Evolutionary conservation across 208 protist species (phyloP).

Genomic region (Trypanosoma lewisi): DNA sequence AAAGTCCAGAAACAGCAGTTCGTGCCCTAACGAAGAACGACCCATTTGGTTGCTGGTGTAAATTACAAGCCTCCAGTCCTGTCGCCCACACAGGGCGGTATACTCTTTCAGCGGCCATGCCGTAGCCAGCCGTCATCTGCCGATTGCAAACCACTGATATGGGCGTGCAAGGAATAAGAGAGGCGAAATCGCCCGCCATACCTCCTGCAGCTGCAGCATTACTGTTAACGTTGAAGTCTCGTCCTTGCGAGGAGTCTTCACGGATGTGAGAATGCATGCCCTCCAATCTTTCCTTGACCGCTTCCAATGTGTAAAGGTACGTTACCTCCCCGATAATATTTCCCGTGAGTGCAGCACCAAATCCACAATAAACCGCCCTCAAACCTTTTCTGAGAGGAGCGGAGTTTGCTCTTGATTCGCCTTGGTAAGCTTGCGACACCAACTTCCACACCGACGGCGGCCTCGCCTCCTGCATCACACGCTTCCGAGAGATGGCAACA

Average conservation of each 20-base stretch:
- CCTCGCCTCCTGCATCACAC: conserved; percentile 57
- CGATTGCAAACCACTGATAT: conserved; percentile 69
- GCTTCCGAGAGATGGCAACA: conserved; percentile 75
- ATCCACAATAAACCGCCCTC: conserved; percentile 67
- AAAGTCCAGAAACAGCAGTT: conserved; percentile 51
- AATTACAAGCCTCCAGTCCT: conserved; percentile 39
- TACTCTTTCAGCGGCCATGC: conserved; percentile 50
- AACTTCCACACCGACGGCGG: conserved; percentile 48
- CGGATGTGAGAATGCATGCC: not conserved
- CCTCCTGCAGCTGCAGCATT: conserved; percentile 53
- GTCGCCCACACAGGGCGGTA: conserved; percentile 50
- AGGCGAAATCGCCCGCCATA: conserved; percentile 67
- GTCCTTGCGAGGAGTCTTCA: not conserved
- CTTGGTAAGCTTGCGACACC: conserved; percentile 50
- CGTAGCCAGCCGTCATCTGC: conserved; percentile 83
- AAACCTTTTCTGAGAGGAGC: conserved; percentile 40
- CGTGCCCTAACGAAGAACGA: not conserved
- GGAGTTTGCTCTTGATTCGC: conserved; percentile 24
- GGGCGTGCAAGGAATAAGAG: conserved; percentile 65
- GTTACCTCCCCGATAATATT: conserved; percentile 76
- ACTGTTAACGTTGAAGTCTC: conserved; percentile 39
- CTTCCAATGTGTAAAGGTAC: conserved; percentile 75
- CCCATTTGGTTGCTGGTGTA: conserved; percentile 32
- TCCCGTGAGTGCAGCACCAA: conserved; percentile 61
- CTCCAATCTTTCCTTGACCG: conserved; percentile 57